Base-by-base conservation (phyloP, 306 rosid genomes). In the Begonia masoniana region DNA sequence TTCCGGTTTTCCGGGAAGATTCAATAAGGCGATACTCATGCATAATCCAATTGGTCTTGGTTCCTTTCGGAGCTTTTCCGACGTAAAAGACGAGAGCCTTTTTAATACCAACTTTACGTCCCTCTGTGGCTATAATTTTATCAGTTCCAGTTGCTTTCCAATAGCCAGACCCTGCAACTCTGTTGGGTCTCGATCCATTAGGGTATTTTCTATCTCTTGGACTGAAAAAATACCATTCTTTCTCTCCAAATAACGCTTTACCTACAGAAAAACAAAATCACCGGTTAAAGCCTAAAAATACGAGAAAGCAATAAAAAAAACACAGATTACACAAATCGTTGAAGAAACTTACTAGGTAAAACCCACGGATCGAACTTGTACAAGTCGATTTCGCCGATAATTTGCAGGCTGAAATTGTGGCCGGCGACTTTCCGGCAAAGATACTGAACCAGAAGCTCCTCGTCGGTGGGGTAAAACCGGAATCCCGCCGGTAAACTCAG, bases 81-180 rank as follows among this genome's bases (percentile, higher is more conserved):
- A 89, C 15, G 45, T 89, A 89, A 70, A 89, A 89, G 55, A 89
- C 97, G 5, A 91, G 93, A 3, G 97, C 91, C 12, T 91, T 91
- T 41, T 91, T 91, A 0, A 91, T 85, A 2, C 97, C 97, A 12
- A 91, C 96, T 67, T 73, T 91, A 17, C 78, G 65, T 7, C 96
- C 97, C 62, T 91, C 88, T 0, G 85, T 80, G 21, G 83, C 76
- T 62, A 91, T 85, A 0, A 85, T 15, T 48, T 89, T 89, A 16
- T 89, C 97, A 0, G 97, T 89, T n/a, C 97, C 97, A 0, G 97
- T 89, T 17, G 97, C 97, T 70, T 89, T 89, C 97, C 97, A 89
- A 51, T 89, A 89, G 8, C 97, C 97, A 35, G 94, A 60, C 10
- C 97, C 97, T 1, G 97, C 97, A 0, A 89, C 97, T 64, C 97